These are phyloP conservation scores for Phytophthora pistaciae DNA, from an alignment of 352 stramenopile species.

Conservation along the genomic window DNA sequence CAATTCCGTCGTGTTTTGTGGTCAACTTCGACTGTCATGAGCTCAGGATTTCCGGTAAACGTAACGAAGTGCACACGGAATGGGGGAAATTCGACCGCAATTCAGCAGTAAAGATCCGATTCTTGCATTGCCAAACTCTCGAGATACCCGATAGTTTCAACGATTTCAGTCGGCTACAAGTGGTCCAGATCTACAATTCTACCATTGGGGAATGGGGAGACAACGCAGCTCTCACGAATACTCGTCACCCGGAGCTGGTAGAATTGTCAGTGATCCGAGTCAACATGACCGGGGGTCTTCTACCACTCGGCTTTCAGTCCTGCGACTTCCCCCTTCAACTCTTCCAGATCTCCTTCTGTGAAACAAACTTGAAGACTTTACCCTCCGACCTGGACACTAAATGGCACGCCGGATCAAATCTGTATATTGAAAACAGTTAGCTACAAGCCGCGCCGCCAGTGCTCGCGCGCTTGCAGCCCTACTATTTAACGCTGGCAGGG, in stretches of 20 bases:
- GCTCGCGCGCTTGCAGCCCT: neutral
- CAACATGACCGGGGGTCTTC: neutral
- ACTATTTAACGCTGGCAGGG: neutral
- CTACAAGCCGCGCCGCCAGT: neutral
- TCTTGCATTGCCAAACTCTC: neutral
- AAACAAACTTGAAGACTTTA: neutral
- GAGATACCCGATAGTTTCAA: neutral
- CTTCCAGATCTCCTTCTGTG: neutral
- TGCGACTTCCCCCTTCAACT: neutral
- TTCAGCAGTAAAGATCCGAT: neutral
- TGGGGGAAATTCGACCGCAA: neutral
- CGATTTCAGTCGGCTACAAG: neutral
- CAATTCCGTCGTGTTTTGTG: neutral
- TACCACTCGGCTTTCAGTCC: slow-evolving; percentile 1
- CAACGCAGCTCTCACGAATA: neutral
- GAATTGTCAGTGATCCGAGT: neutral
- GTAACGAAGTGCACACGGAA: neutral
- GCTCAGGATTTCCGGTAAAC: neutral
- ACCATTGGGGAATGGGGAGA: neutral
- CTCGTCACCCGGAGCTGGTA: neutral
- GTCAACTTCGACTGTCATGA: neutral
- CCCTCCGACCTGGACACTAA: neutral
- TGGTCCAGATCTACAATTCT: neutral
- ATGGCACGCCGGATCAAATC: neutral
- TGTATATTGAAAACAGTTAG: neutral